A percentile compares a stretch with the other conserved stretches of the same genome.
These are phyloP conservation scores for Cladobotryum mycophilum DNA, from an alignment of 2,329 filamentous ascomycete genomes.

Conservation along the genomic window DNA sequence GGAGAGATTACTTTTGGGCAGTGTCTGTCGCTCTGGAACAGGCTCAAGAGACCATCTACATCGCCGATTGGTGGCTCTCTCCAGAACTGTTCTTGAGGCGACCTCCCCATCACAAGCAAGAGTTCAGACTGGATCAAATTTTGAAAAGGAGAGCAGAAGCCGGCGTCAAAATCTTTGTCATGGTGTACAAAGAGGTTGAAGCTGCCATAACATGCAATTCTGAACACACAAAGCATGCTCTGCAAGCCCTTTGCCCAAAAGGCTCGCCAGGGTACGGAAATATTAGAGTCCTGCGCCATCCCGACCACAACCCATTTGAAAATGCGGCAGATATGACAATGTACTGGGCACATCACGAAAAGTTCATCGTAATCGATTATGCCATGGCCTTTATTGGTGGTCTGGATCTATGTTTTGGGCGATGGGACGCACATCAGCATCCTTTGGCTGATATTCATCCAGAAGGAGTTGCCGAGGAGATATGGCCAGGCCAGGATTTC, in stretches of 20 bases:
- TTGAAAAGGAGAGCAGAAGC: constrained; percentile 84
- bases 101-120: constrained; percentile 73
- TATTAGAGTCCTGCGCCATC: constrained; percentile 83
- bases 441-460: constrained; percentile 82
- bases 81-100: constrained; percentile 81
- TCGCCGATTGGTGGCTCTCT: constrained; percentile 94
- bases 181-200: constrained; percentile 84
- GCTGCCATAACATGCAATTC: constrained; percentile 87
- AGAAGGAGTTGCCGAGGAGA: constrained; percentile 69
- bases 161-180: constrained; percentile 89
- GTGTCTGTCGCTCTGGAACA: constrained; percentile 85
- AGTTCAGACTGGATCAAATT: constrained; percentile 80
- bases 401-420: constrained; percentile 88
- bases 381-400: constrained; percentile 87
- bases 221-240: constrained; percentile 81
- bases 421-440: constrained; percentile 87
- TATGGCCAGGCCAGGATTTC: constrained; percentile 95
- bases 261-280: constrained; percentile 80
- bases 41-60: constrained; percentile 90
- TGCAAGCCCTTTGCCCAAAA: constrained; percentile 72
- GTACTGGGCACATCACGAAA: constrained; percentile 98
- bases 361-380: constrained; percentile 94
- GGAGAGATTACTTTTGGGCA: constrained; percentile 90
- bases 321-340: constrained; percentile 95
- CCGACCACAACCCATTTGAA: constrained; percentile 90